Evolutionary conservation across 116 monocot genomes (phyloP).

Genomic region (Cymodocea nodosa): DNA sequence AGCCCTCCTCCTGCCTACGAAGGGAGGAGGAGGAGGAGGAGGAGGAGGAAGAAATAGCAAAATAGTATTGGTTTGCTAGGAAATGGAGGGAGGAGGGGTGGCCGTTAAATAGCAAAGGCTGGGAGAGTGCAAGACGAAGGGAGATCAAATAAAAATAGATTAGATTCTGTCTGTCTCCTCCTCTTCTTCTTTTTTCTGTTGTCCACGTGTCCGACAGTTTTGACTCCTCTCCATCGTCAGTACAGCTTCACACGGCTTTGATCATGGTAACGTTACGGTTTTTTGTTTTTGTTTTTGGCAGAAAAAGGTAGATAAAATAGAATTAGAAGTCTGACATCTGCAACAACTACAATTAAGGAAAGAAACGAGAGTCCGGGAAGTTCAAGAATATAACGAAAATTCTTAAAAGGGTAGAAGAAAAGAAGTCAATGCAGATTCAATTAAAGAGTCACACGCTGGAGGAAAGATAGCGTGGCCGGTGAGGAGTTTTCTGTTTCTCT

Average conservation of each 20-base stretch:
- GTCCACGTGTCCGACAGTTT: neutral
- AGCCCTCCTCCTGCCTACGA: neutral
- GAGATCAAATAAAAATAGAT: neutral
- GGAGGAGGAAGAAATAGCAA: neutral
- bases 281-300: no score
- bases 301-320: no score
- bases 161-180: no score
- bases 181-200: neutral
- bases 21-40: neutral
- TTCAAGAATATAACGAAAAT: neutral
- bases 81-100: conserved; percentile 1
- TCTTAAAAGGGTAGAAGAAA: no score
- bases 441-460: no score
- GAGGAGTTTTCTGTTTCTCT: no score
- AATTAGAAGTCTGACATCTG: no score
- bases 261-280: no score
- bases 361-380: no score
- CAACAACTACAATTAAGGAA: no score
- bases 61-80: neutral
- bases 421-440: no score
- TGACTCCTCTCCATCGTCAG: neutral
- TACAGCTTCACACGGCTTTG: neutral
- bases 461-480: no score
- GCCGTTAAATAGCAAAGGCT: conserved; percentile 5
- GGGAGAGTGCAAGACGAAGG: neutral